A percentile compares a stretch with the other conserved stretches of the same genome.
phyloP scores from a whole-genome alignment of 352 stramenopile genomes.

The Phytophthora sansomeana region DNA sequence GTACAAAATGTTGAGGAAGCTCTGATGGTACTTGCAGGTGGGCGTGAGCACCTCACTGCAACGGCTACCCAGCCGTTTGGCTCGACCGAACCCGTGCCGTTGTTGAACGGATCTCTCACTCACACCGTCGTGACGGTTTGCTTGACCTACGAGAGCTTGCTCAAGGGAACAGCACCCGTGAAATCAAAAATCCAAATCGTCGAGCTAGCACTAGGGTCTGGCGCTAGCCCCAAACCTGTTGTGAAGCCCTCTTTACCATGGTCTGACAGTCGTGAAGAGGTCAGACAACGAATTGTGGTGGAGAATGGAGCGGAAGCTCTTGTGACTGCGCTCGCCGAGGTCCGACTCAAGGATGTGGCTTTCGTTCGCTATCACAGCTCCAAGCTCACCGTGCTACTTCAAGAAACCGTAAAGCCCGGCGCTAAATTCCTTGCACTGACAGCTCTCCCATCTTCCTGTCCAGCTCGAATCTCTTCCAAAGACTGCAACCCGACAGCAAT shows the following conservation, averaged over 20 bases:
- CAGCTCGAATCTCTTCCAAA: background rate
- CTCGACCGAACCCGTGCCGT: constrained; percentile 27
- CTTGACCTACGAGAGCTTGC: constrained; percentile 61
- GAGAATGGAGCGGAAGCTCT: constrained; percentile 69
- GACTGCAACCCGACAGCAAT: constrained; percentile 31
- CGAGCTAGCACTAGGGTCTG: constrained; percentile 53
- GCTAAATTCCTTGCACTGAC: constrained; percentile 65
- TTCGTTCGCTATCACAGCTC: constrained; percentile 84
- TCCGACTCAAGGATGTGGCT: constrained; percentile 53
- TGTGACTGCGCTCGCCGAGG: constrained; percentile 59
- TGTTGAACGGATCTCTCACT: constrained; percentile 39
- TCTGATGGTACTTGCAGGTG: constrained; percentile 62
- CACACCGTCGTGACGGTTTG: constrained; percentile 78
- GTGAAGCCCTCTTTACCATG: constrained; percentile 27
- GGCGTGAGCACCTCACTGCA: constrained; percentile 52
- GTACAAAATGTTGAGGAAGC: constrained; percentile 72
- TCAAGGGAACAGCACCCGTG: constrained; percentile 33
- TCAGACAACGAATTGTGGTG: constrained; percentile 62
- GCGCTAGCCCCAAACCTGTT: background rate
- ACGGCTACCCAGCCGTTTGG: constrained; percentile 23
- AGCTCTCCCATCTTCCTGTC: constrained; percentile 37
- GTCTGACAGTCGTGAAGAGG: constrained; percentile 45
- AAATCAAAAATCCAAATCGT: constrained; percentile 84
- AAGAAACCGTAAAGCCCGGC: constrained; percentile 74
- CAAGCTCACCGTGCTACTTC: constrained; percentile 80